Conservation (phyloP, 345 rosid genomes). For the Populus davidiana region DNA sequence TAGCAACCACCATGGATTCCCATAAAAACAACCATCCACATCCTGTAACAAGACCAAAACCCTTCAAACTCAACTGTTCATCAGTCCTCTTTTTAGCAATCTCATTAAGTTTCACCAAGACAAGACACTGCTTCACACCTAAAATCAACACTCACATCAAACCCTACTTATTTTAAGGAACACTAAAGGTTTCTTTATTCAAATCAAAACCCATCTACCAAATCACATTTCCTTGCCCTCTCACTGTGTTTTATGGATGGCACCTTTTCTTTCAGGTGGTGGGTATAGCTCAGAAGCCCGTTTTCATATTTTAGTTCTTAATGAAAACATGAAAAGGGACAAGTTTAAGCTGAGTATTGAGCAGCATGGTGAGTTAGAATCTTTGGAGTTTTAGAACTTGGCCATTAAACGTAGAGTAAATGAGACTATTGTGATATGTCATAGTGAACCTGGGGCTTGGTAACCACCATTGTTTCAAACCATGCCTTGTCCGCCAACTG, state of each 20-base stretch:
- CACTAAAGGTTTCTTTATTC: slow-evolving; percentile 20
- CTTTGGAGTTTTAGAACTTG: slow-evolving; percentile 48
- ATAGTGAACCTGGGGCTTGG: slow-evolving; percentile 97
- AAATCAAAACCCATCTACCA: slow-evolving; percentile 3
- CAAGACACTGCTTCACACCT: slow-evolving; percentile 32
- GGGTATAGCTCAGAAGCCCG: slow-evolving; percentile 92
- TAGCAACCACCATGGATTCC: slow-evolving; percentile 21
- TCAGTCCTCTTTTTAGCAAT: slow-evolving; percentile 50
- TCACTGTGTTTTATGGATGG: slow-evolving; percentile 84
- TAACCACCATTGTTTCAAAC: slow-evolving; percentile 79
- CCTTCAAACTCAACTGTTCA: slow-evolving; percentile 33
- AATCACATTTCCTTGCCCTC: slow-evolving; percentile 25
- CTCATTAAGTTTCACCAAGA: slow-evolving; percentile 30
- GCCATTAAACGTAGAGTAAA: slow-evolving; percentile 48
- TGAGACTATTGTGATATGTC: slow-evolving; percentile 75
- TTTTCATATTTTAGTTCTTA: slow-evolving; percentile 67
- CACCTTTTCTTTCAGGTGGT: slow-evolving; percentile 89
- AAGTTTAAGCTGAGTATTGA: slow-evolving; percentile 53
- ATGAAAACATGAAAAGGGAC: slow-evolving; percentile 24
- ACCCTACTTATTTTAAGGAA: slow-evolving; percentile 30
- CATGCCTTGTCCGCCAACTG: slow-evolving; percentile 70
- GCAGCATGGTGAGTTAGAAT: slow-evolving; percentile 73
- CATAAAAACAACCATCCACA: slow-evolving; percentile 15
- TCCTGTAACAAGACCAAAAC: slow-evolving; percentile 26
- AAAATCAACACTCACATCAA: slow-evolving; percentile 33